Conservation (phyloP, 331 rosid genomes). For the Acacia concinna region DNA sequence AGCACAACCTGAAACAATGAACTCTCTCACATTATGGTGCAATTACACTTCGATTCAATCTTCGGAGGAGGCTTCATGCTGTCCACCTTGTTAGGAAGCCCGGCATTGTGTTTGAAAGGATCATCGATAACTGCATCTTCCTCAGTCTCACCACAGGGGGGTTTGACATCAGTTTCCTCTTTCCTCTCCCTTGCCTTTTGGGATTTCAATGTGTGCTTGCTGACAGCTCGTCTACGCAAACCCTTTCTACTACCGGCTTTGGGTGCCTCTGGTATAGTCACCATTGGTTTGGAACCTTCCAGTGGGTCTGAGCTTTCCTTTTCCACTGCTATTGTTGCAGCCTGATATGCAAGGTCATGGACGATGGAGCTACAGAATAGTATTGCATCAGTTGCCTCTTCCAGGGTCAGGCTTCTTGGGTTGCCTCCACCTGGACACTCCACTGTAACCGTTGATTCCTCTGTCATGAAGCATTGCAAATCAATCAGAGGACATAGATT, state of each 20-base stretch:
- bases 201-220: slow-evolving; percentile 52
- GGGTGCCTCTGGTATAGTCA: slow-evolving; percentile 62
- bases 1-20: slow-evolving; percentile 23
- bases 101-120: slow-evolving; percentile 44
- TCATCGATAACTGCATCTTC: slow-evolving; percentile 63
- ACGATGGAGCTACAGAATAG: slow-evolving; percentile 84
- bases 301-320: slow-evolving; percentile 52
- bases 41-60: slow-evolving; percentile 88
- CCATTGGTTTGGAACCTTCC: slow-evolving; percentile 65
- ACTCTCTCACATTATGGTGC: slow-evolving; percentile 76
- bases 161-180: slow-evolving; percentile 52
- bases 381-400: slow-evolving; percentile 85
- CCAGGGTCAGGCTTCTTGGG: slow-evolving; percentile 70
- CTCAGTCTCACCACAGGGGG: slow-evolving; percentile 41
- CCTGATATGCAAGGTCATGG: slow-evolving; percentile 75
- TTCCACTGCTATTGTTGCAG: slow-evolving; percentile 71
- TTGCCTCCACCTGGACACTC: slow-evolving; percentile 56
- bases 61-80: slow-evolving; percentile 58
- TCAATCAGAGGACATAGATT: slow-evolving; percentile 32
- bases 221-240: slow-evolving; percentile 39
- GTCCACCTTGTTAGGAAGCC: slow-evolving; percentile 66
- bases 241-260: slow-evolving; percentile 49
- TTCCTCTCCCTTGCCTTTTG: slow-evolving; percentile 52
- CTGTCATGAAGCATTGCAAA: slow-evolving; percentile 39
- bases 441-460: slow-evolving; percentile 66